Evolutionary conservation across 495 filamentous ascomycete genomes (phyloP).

Genomic region (Aspergillus kassunensis): DNA sequence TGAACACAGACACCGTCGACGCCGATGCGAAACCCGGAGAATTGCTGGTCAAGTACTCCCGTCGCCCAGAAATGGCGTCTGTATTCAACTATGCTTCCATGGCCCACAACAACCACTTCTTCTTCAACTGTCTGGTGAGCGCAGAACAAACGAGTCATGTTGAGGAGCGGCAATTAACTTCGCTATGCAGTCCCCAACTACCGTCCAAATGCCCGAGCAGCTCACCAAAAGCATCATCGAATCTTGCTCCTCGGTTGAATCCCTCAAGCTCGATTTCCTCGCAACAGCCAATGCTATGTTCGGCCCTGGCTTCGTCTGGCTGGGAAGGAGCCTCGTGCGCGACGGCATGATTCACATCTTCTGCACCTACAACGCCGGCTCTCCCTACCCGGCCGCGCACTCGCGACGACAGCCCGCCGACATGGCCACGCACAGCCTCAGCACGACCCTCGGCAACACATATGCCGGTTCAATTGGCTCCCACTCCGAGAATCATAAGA

Average conservation of each 20-base stretch:
- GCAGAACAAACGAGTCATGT: neutral
- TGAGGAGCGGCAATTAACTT: neutral
- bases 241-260: constrained; percentile 76
- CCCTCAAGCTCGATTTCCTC: constrained; percentile 73
- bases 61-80: constrained; percentile 68
- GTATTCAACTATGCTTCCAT: constrained; percentile 95
- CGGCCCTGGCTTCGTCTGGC: constrained; percentile 95
- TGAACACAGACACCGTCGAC: constrained; percentile 48
- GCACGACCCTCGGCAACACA: constrained; percentile 35
- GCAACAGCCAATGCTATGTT: constrained; percentile 88
- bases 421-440: constrained; percentile 63
- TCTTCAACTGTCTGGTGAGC: constrained; percentile 69
- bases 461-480: constrained; percentile 51
- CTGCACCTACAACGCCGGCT: constrained; percentile 85
- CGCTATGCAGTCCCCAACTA: constrained; percentile 36
- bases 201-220: constrained; percentile 48
- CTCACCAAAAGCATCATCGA: constrained; percentile 48
- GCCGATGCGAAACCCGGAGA: constrained; percentile 55
- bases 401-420: constrained; percentile 75
- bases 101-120: constrained; percentile 95
- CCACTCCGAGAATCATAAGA: constrained; percentile 39
- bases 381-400: constrained; percentile 80
- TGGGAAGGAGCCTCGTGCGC: constrained; percentile 55
- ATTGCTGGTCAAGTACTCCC: constrained; percentile 71
- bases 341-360: constrained; percentile 66